phyloP scores from a whole-genome alignment of 257 asterid species.

The Plectranthus barbatus region DNA sequence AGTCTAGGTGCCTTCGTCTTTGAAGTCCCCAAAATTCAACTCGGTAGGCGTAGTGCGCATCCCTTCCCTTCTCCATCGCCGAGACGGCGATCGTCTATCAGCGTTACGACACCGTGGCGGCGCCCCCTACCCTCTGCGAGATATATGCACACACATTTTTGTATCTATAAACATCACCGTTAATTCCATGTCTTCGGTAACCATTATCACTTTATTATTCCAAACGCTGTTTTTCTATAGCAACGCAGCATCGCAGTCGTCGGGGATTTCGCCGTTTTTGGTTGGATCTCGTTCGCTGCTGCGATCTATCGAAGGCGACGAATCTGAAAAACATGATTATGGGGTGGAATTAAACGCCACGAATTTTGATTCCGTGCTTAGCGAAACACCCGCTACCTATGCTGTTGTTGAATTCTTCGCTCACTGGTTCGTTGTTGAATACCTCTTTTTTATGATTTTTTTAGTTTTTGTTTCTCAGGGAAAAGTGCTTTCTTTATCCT shows the following conservation, averaged over 20 bases:
- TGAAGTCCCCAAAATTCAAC: conserved; percentile 12
- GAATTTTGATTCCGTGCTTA: conserved; percentile 56
- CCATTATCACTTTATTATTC: conserved; percentile 22
- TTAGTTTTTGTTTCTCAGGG: not conserved
- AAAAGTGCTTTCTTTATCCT: not conserved
- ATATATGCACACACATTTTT: conserved; percentile 13
- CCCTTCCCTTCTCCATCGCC: conserved; percentile 17
- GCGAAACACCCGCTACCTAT: conserved; percentile 59
- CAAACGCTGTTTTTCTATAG: conserved; percentile 21
- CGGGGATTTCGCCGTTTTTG: conserved; percentile 9
- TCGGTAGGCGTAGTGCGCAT: conserved; percentile 1
- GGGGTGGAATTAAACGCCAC: conserved; percentile 71
- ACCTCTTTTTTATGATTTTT: not conserved
- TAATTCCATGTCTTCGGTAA: conserved; percentile 22
- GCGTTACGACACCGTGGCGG: conserved; percentile 9
- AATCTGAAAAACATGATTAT: conserved; percentile 34
- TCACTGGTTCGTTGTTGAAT: conserved; percentile 47
- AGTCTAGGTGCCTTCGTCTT: conserved; percentile 2
- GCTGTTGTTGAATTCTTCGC: conserved; percentile 89
- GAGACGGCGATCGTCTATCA: conserved; percentile 15
- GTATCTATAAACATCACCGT: conserved; percentile 12
- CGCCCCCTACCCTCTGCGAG: not conserved
- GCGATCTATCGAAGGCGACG: conserved; percentile 37
- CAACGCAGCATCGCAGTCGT: conserved; percentile 16
- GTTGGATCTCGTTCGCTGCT: conserved; percentile 62